Evolutionary conservation across 805 yeast genomes (phyloP), one percentile per base, ranked within the genome.

Genomic region (Grigorovia jiainica): DNA sequence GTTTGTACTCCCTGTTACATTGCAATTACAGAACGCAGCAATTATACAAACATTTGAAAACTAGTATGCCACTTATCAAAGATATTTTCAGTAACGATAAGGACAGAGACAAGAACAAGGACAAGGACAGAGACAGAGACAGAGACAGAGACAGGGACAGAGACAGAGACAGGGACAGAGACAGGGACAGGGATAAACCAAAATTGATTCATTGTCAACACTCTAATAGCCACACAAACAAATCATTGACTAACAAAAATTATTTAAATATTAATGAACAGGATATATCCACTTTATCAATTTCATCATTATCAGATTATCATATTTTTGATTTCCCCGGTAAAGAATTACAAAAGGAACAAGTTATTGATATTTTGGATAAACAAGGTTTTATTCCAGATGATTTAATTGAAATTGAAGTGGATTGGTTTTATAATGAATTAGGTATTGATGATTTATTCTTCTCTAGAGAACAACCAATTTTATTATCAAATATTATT

Each of bases 371-470:
- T 58, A 71, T 78, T 33, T 67, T 90, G 43, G 95, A 87, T 58
- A 71, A 74, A 41, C 77, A 81, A 27, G 97, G 96, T 0, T 85
- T 90, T 57, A 84, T 90, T 46, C 98, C 97, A 8, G 95, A 84
- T 53, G 65, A 75, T 43, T 70, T 87, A 53, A 84, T 90, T 50
- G 96, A 87, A 63, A 70, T 74, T 42, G 97, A 90, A 65, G 80
- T 90, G 7, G 75, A 71, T 45, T 87, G 96, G 94, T 89, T 90
- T 61, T 92, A 92, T 67, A 77, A 82, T 44, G 65, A 75, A 33
- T 71, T 90, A 50, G 96, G 96, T 21, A 87, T 90, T 45, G 96
- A 89, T 58, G 96, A 87, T 57, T 81, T 86, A 24, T 90, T 84
- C 64, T 89, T 90, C 60, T 92, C 92, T 34, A 77, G 82, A 48